Conservation (phyloP, 371 early-diverging fungal species). For the Sporodiniella umbellata region DNA sequence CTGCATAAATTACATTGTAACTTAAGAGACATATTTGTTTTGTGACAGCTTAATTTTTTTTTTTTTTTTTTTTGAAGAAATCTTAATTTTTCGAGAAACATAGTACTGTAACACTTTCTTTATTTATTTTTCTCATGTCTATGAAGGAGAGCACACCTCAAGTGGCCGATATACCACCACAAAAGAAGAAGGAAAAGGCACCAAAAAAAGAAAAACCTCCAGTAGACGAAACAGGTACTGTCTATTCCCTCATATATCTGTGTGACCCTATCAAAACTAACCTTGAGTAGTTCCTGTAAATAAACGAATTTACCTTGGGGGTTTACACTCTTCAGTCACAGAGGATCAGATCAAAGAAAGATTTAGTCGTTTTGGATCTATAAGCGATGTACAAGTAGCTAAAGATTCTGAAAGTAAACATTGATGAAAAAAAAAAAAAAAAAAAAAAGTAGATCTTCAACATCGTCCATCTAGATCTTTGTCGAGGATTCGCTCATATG, state of each 20-base stretch:
- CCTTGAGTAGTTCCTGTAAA: slow-evolving; percentile 17
- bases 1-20: too few species aligned
- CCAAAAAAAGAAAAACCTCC: too few species aligned
- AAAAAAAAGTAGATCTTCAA: not conserved
- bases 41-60: too few species aligned
- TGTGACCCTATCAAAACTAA: too few species aligned
- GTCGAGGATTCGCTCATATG: slow-evolving; percentile 77
- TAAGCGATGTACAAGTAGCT: slow-evolving; percentile 51
- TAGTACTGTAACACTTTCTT: not conserved
- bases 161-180: not conserved
- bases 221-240: slow-evolving; percentile 5
- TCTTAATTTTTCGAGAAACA: too few species aligned
- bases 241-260: too few species aligned
- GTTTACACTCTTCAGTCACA: slow-evolving; percentile 59
- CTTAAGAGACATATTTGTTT: too few species aligned
- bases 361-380: slow-evolving; percentile 69
- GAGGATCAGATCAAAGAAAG: slow-evolving; percentile 58
- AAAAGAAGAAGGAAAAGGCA: too few species aligned
- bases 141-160: not conserved
- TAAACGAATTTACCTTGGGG: slow-evolving; percentile 77
- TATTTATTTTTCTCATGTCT: not conserved
- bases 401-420: slow-evolving; percentile 33
- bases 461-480: too few species aligned
- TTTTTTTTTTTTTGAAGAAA: too few species aligned
- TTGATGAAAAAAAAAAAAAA: not conserved